These are phyloP conservation scores for Pseudogymnoascus sp. DNA, from an alignment of 2,329 filamentous ascomycete genomes.

Conservation along the genomic window DNA sequence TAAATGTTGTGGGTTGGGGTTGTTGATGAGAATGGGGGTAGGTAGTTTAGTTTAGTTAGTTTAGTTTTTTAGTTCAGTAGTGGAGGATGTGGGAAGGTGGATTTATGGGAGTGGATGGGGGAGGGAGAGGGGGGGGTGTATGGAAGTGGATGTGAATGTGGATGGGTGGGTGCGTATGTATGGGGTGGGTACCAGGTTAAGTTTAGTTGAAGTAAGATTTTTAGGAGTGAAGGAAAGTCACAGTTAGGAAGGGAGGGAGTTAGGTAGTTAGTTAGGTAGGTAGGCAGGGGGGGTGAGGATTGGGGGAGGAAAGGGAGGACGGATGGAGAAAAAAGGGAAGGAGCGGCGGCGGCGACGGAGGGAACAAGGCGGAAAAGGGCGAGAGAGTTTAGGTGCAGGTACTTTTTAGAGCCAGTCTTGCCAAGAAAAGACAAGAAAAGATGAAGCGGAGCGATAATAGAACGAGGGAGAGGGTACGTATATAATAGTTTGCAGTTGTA, in stretches of 20 bases:
- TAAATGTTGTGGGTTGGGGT: constrained; percentile 44
- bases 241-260: background rate
- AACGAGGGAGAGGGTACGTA: background rate
- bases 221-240: background rate
- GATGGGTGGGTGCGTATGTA: background rate
- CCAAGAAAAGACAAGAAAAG: background rate
- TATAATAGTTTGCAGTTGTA: background rate
- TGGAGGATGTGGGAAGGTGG: constrained; percentile 41
- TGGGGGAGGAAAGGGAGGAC: background rate
- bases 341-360: background rate
- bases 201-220: background rate
- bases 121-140: constrained; percentile 57
- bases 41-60: constrained; percentile 30
- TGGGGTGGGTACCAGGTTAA: background rate
- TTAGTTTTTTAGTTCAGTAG: too few relatives aligned
- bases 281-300: background rate
- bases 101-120: constrained; percentile 45
- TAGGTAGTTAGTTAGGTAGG: background rate
- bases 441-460: background rate
- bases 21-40: constrained; percentile 49
- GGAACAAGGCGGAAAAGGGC: background rate
- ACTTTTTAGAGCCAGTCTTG: background rate
- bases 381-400: background rate
- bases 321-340: background rate
- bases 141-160: constrained; percentile 46